These are phyloP conservation scores for Magnolia sinica DNA, from an alignment of 164 flowering plant genomes.

Conservation along the genomic window DNA sequence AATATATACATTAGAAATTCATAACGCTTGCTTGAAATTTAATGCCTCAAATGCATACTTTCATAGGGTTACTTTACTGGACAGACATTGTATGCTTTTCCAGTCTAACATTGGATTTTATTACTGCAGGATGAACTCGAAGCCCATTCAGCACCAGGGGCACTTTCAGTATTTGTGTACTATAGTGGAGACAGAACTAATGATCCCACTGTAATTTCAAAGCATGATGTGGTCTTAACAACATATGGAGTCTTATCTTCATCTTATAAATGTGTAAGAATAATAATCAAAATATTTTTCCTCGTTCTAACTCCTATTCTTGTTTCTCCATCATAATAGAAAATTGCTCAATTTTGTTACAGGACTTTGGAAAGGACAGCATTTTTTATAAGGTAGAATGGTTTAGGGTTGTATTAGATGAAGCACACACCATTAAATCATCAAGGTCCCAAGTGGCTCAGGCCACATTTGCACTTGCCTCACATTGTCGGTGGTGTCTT, in stretches of 20 bases:
- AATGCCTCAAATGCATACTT: too few species aligned
- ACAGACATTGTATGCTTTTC: background rate
- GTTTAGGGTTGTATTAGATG: slow-evolving; percentile 81
- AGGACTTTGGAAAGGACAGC: slow-evolving; percentile 43
- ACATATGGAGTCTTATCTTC: slow-evolving; percentile 69
- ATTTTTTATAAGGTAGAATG: slow-evolving; percentile 62
- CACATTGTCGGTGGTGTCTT: slow-evolving; percentile 82
- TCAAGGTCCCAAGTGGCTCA: slow-evolving; percentile 54
- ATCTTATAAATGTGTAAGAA: slow-evolving; percentile 52
- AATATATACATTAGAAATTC: background rate
- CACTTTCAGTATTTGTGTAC: slow-evolving; percentile 59
- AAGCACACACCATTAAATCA: slow-evolving; percentile 80
- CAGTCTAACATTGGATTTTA: background rate
- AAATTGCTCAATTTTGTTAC: slow-evolving; percentile 9
- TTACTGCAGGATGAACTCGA: slow-evolving; percentile 71
- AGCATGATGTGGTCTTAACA: slow-evolving; percentile 73
- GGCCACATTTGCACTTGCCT: slow-evolving; percentile 54
- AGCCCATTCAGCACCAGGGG: slow-evolving; percentile 55
- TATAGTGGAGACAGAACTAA: slow-evolving; percentile 62
- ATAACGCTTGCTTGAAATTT: too few species aligned
- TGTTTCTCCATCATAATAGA: slow-evolving; percentile 7
- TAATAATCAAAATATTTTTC: background rate
- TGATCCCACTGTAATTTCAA: slow-evolving; percentile 44
- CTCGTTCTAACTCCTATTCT: background rate
- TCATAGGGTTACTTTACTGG: background rate